Evolutionary conservation across 2,329 filamentous ascomycete species (phyloP), one percentile per base, ranked within the genome.

Genomic region (Ophiostoma piceae): DNA sequence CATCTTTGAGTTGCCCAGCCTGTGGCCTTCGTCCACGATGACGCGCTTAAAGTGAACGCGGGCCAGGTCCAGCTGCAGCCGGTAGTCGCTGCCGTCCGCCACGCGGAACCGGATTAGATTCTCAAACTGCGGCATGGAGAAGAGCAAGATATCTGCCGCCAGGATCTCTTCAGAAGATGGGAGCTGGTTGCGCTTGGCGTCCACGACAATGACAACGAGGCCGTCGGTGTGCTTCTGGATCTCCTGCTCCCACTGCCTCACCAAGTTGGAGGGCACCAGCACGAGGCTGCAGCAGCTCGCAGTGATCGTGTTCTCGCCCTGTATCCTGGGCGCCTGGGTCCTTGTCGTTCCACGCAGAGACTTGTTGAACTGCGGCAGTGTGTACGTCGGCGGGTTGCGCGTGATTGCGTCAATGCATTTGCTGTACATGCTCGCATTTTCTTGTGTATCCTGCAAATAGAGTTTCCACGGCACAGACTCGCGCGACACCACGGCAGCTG

Each of bases 1-100:
- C 6, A 79, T 78, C 2, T 79, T 84, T 0, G 85, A 86, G 51
- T 91, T 90, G 0, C 92, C 92, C 71, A 97, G 88, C 71, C 86
- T 90, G 77, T 97, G 93, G 0, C 94, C 94, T 82, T 97, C 94
- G 73, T 98, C 94, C 22, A 96, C 90, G 65, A 98, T 94, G 66
- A 96, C 89, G 1, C 94, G 85, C 75, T 97, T 89, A 84, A 94
- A 97, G 74, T 92, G 92, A 3, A 97, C 79, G 8, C 86, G 79
- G 54, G 87, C 87, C 22, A 97, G 79, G 0, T 90, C 86, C 1
- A 88, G 71, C 11, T 84, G 77, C 41, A 71, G 80, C 51, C 72
- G 78, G 78, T 39, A 71, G 51, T 67, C 72, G 2, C 73, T 75
- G 39, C 72, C 75, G 7, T 73, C 74, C 67, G 74, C 80, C 66